Conservation (phyloP, 2,329 filamentous ascomycete genomes). For the Ceratocystiopsis sp. region DNA sequence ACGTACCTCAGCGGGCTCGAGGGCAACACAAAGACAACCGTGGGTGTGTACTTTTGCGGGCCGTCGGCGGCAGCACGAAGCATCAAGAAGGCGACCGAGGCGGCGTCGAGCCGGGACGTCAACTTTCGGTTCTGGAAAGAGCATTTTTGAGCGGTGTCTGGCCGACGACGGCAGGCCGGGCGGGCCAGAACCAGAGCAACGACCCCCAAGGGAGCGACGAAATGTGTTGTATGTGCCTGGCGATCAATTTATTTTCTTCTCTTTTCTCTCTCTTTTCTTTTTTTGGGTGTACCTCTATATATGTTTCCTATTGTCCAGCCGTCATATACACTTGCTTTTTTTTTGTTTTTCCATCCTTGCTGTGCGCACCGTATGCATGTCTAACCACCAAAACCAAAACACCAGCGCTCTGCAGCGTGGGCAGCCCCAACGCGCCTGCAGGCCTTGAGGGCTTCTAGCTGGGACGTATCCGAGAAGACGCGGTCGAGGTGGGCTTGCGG, state of each 20-base stretch:
- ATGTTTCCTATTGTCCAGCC: no score
- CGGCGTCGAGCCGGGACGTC: conserved; percentile 59
- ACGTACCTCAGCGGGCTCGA: conserved; percentile 74
- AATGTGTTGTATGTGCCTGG: background rate
- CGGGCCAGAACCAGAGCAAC: no score
- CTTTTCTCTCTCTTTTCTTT: background rate
- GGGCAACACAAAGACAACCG: conserved; percentile 58
- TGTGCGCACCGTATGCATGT: no score
- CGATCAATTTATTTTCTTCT: background rate
- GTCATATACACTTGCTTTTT: no score
- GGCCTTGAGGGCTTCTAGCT: conserved; percentile 1
- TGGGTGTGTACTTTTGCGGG: conserved; percentile 97
- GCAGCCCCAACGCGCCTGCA: no score
- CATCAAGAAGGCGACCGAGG: conserved; percentile 67
- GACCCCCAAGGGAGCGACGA: background rate
- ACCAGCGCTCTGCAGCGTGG: background rate
- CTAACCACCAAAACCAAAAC: no score
- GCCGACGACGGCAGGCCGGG: no score
- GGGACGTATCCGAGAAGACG: conserved; percentile 3
- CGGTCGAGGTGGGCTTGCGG: conserved; percentile 3
- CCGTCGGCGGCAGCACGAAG: conserved; percentile 65
- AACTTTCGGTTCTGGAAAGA: conserved; percentile 99
- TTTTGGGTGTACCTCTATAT: background rate
- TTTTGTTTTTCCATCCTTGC: no score
- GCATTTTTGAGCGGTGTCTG: conserved; percentile 40